Evolutionary conservation across 768 basidiomycete species (phyloP), one percentile per base, ranked within the genome.

Genomic region (Clitopilus passeckerianus): DNA sequence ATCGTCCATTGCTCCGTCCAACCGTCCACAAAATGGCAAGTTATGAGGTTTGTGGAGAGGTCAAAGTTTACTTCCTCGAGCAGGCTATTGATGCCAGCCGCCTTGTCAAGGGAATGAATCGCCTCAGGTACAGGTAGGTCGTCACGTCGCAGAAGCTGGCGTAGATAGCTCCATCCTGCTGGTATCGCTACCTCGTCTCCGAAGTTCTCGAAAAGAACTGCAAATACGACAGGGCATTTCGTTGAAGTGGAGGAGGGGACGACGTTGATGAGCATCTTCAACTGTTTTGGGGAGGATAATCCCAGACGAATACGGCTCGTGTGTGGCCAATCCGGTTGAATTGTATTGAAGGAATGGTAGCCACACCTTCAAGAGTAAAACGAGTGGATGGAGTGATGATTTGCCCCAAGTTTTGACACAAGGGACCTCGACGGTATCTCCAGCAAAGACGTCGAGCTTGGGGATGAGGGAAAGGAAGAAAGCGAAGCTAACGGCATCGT

Each of bases 21-120:
- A 8, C 83, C 87, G 65, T 89, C 88, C 34, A 85, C 71, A 64
- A 89, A 89, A 53, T 67, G 71, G 65, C 85, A 86, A 0, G 71
- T 66, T 34, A 89, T 74, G 46, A 76, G 75, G 35, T 71, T 69
- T 23, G 67, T 68, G 9, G 74, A 70, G 56, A 90, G 64, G 66
- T 91, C 84, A 71, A 90, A 86, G 7, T 75, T 73, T n/a, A 91
- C 80, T 65, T 87, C 79, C 46, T 79, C 74, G 30, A 86, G 70
- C 34, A 87, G 73, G 53, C 76, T 77, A 14, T 82, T 76, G 24
- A 88, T 70, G 50, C 84, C 85, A 5, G 80, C 82, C 20, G 85
- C 77, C 63, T 79, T 79, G 73, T 89, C 88, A 50, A 88, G 74
- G 33, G 81, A 78, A 67, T 87, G 86, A 8, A 86, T 70, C 16